These are phyloP conservation scores for Abrus pulchellus DNA, from an alignment of 306 rosid genomes.

Conservation along the genomic window DNA sequence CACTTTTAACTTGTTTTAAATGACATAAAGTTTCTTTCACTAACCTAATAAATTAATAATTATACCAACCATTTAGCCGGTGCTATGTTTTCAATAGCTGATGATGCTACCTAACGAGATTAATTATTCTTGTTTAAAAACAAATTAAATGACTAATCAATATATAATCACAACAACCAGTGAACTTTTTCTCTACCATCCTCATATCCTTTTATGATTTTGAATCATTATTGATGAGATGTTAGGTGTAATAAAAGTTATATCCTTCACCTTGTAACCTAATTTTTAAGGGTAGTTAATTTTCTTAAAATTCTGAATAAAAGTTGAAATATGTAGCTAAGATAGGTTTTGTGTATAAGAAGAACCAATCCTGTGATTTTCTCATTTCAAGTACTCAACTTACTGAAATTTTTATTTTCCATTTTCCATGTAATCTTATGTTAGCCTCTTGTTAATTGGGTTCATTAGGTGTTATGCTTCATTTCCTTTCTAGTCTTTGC, in stretches of 20 bases:
- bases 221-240: background rate
- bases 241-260: background rate
- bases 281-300: no score
- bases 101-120: conserved; percentile 21
- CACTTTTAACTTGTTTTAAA: background rate
- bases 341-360: no score
- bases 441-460: no score
- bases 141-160: background rate
- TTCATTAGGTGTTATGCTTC: no score
- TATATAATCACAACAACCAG: background rate
- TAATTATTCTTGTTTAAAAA: background rate
- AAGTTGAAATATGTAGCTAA: no score
- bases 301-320: no score
- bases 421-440: no score
- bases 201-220: background rate
- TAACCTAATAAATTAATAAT: conserved; percentile 29
- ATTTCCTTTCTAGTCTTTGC: no score
- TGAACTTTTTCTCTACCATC: background rate
- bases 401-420: no score
- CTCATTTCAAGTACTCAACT: no score
- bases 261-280: background rate
- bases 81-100: conserved; percentile 26
- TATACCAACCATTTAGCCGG: conserved; percentile 36
- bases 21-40: background rate
- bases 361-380: no score